Base-by-base conservation (phyloP, 176 grass and related monocot genomes). In the Avena atlantica region DNA sequence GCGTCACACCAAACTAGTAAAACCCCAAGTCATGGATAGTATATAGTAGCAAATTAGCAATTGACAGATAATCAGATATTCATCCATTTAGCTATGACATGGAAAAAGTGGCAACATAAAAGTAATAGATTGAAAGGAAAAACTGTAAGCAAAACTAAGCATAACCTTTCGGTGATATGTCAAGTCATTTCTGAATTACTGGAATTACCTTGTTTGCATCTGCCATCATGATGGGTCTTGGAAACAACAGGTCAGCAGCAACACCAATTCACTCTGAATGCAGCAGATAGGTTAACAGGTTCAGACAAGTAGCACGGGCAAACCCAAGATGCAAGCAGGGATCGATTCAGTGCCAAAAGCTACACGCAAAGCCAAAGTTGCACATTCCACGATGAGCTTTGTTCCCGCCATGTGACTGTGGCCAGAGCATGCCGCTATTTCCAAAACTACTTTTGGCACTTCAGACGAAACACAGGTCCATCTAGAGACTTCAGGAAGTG, bases 161-260 rank as follows among this genome's bases (percentile, higher is more conserved):
- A 42, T 42, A 40, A 40, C 37, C 37, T 42, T 42, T 42, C 40
- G 5, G 1, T 6, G 40, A 42, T 42, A 42, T 7, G 0, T 42
- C 40, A 42, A 7, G 40, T 42, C 40, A 42, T 42, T 42, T 42
- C 40, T 42, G 5, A 0, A 67, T 17, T 34, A 34, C 17, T 45
- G 57, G 53, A 64, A 47, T 44, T 87, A 87, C 86, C 78, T 87
- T 87, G 69, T 66, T 51, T 63, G 69, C 56, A 37, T 75, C 78
- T 44, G 86, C 78, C 86, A 87, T 87, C 21, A 23, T 1, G 25
- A 16, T 1, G 59, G 34, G 24, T 47, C 0, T 10, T 2, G 31
- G 31, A 34, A 34, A 34, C 31, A 47, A 10, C 0, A 8, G 27
- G 19, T 69, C 25, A 69, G 19, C 48, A 53, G 10, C 17, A 69